A percentile compares a stretch with the other conserved stretches of the same genome.
Evolutionary conservation across 805 yeast species (phyloP).

Genomic region (Hanseniaspora jakobsenii): DNA sequence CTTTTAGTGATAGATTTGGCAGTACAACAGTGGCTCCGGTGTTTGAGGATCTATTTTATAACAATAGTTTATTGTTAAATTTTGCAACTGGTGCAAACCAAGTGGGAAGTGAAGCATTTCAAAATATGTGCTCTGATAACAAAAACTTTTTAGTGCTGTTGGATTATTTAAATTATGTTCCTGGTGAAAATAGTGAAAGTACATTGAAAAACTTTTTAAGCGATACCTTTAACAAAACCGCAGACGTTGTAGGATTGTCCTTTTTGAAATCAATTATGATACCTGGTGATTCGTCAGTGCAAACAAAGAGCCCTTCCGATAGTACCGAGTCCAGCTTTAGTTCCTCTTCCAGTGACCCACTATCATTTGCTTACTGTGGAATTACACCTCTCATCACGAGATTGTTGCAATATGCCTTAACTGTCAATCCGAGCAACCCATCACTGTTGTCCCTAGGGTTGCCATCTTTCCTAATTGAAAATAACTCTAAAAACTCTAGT

Average conservation of each 20-base stretch:
- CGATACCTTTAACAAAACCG: slow-evolving; percentile 9
- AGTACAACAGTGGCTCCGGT: neutral
- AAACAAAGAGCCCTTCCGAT: too few relatives aligned
- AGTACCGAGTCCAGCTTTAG: too few relatives aligned
- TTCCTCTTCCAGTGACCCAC: slow-evolving; percentile 1
- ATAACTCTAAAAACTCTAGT: neutral
- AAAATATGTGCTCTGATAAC: too few relatives aligned
- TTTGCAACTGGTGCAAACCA: too few relatives aligned
- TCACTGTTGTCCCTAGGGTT: slow-evolving; percentile 6
- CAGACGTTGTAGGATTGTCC: slow-evolving; percentile 4
- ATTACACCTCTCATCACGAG: slow-evolving; percentile 66
- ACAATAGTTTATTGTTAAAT: neutral
- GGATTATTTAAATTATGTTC: slow-evolving; percentile 8
- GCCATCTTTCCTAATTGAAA: neutral
- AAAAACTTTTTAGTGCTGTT: neutral
- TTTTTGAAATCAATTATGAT: neutral
- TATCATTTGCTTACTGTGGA: slow-evolving; percentile 61
- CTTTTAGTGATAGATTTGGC: slow-evolving; percentile 14
- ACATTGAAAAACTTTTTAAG: neutral
- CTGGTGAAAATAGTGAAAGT: slow-evolving; percentile 17
- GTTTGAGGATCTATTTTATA: slow-evolving; percentile 2
- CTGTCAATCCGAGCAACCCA: slow-evolving; percentile 2
- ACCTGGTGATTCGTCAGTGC: neutral
- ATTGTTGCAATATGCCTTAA: slow-evolving; percentile 39
- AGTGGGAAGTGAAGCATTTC: too few relatives aligned